phyloP scores from a whole-genome alignment of 768 basidiomycete species.

The Hypholoma fasciculare region DNA sequence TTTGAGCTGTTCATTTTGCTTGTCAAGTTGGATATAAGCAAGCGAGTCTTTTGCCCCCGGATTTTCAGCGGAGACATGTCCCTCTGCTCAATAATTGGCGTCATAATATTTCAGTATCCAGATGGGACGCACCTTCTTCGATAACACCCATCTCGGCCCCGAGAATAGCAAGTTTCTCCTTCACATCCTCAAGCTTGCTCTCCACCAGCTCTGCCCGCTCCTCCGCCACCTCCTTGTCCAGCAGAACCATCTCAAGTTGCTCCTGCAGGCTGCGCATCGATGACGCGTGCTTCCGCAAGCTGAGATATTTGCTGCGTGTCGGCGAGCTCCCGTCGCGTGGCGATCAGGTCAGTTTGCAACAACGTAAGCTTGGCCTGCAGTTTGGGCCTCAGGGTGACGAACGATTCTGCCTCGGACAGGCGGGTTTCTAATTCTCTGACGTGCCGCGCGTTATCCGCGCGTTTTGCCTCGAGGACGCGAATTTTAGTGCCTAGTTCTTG shows the following conservation, averaged over 20 bases:
- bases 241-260: slow-evolving; percentile 90
- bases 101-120: slow-evolving; percentile 14
- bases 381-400: slow-evolving; percentile 84
- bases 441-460: slow-evolving; percentile 82
- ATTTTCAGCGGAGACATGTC: slow-evolving; percentile 24
- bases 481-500: slow-evolving; percentile 85
- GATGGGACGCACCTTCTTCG: slow-evolving; percentile 48
- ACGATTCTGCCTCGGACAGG: slow-evolving; percentile 82
- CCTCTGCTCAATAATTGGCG: slow-evolving; percentile 14
- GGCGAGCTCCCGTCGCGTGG: slow-evolving; percentile 71
- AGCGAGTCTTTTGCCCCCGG: slow-evolving; percentile 53
- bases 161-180: slow-evolving; percentile 73
- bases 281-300: slow-evolving; percentile 65
- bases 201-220: slow-evolving; percentile 85
- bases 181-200: slow-evolving; percentile 73
- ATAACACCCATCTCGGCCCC: slow-evolving; percentile 85
- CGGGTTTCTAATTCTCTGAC: slow-evolving; percentile 83
- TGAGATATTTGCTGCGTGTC: slow-evolving; percentile 77
- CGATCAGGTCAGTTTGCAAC: slow-evolving; percentile 77
- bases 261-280: slow-evolving; percentile 87
- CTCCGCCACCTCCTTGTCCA: slow-evolving; percentile 97
- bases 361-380: slow-evolving; percentile 85
- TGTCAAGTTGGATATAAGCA: slow-evolving; percentile 86
- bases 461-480: slow-evolving; percentile 83
- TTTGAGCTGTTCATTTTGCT: slow-evolving; percentile 93